These are phyloP conservation scores for Iodosphaeria phyllophila DNA, from an alignment of 2,329 filamentous ascomycete species.

Conservation along the genomic window DNA sequence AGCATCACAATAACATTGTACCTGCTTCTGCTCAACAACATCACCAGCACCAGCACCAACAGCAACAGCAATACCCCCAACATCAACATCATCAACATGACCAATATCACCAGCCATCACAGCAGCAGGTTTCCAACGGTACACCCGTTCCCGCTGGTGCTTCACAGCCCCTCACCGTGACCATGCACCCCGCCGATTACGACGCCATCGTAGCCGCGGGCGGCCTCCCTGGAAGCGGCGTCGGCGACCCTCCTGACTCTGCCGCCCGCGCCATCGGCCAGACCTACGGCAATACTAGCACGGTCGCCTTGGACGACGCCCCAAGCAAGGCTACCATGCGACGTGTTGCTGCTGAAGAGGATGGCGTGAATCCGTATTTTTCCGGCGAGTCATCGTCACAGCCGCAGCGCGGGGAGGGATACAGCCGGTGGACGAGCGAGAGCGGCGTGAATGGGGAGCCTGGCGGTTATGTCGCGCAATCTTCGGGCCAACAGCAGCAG, in stretches of 20 bases:
- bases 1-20: no score
- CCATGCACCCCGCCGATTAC: constrained; percentile 21
- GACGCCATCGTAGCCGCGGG: constrained; percentile 40
- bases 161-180: constrained; percentile 4
- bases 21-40: no score
- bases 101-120: no score
- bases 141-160: constrained; percentile 8
- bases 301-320: constrained; percentile 26
- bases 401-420: constrained; percentile 2
- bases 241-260: no score
- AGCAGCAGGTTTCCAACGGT: constrained; percentile 16
- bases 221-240: constrained; percentile 25
- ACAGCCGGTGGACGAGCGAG: no score
- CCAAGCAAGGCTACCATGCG: constrained; percentile 31
- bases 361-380: constrained; percentile 40
- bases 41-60: no score
- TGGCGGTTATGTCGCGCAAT: no score
- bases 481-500: no score
- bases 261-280: constrained; percentile 13
- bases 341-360: constrained; percentile 28
- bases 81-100: no score
- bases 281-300: constrained; percentile 25
- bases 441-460: no score
- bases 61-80: no score
- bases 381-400: constrained; percentile 22